phyloP scores from a whole-genome alignment of 805 yeast species.

The Metschnikowia gruessii region DNA sequence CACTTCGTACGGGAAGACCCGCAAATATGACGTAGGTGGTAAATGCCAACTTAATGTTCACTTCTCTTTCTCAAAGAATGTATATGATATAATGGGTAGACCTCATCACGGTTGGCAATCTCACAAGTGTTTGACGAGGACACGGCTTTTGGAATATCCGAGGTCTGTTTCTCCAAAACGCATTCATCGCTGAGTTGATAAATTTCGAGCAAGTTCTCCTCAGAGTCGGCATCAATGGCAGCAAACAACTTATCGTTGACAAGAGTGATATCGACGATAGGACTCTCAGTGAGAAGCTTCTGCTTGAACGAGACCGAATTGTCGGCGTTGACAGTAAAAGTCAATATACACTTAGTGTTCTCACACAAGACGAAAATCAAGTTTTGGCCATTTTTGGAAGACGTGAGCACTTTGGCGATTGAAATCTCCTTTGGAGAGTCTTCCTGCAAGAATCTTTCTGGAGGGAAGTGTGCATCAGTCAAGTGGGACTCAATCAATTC shows the following conservation, averaged over 20 bases:
- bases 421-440: conserved; percentile 52
- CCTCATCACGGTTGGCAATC: conserved; percentile 34
- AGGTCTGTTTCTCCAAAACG: conserved; percentile 12
- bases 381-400: conserved; percentile 22
- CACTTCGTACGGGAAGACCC: not conserved
- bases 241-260: conserved; percentile 23
- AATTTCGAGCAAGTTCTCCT: conserved; percentile 25
- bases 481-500: conserved; percentile 41
- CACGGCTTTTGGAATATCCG: conserved; percentile 23
- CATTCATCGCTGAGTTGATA: conserved; percentile 23
- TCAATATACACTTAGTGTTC: conserved; percentile 46
- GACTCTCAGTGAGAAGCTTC: conserved; percentile 23
- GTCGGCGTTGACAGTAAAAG: conserved; percentile 31
- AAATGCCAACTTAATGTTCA: conserved; percentile 43
- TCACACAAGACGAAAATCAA: conserved; percentile 48
- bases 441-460: conserved; percentile 57
- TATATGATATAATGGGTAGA: conserved; percentile 49
- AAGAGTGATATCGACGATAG: conserved; percentile 31
- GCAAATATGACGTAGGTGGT: too few species aligned
- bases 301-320: conserved; percentile 28
- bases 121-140: conserved; percentile 29
- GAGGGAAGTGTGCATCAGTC: conserved; percentile 58
- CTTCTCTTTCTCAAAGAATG: conserved; percentile 58
- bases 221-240: conserved; percentile 32
- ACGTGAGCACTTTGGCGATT: conserved; percentile 44